A percentile compares a stretch with the other conserved stretches of the same genome.
Evolutionary conservation across 2,329 filamentous ascomycete genomes (phyloP).

Genomic region (Monosporascus sp.): DNA sequence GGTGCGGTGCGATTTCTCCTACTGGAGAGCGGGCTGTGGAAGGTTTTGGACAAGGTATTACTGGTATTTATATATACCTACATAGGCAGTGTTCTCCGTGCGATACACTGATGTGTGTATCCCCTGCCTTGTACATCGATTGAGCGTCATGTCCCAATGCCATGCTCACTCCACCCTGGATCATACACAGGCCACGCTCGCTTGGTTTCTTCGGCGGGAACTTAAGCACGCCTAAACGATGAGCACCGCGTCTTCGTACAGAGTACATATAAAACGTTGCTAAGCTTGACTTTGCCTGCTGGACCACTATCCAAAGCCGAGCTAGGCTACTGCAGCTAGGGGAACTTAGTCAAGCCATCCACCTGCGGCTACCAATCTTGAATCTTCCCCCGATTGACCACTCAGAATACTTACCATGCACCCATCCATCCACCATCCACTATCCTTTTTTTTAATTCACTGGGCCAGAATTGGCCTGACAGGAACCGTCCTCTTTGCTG

Average conservation of each 20-base stretch:
- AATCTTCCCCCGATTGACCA: background rate
- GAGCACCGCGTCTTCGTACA: background rate
- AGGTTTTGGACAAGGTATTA: too few relatives aligned
- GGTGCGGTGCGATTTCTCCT: too few relatives aligned
- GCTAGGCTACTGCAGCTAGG: background rate
- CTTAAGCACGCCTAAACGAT: background rate
- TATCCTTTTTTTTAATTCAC: background rate
- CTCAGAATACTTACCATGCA: background rate
- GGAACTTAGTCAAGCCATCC: background rate
- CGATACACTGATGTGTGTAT: background rate
- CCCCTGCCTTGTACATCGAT: background rate
- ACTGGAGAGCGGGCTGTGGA: too few relatives aligned
- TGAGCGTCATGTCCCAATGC: too few relatives aligned
- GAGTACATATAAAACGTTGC: background rate
- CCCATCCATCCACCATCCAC: background rate
- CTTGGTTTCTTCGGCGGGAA: background rate
- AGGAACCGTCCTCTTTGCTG: background rate
- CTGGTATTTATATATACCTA: background rate
- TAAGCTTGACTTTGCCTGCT: background rate
- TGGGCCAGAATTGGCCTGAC: background rate
- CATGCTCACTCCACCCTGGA: too few relatives aligned
- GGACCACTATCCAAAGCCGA: background rate
- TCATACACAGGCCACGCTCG: background rate
- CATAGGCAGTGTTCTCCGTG: background rate
- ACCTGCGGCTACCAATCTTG: background rate